phyloP scores from a whole-genome alignment of 2,329 filamentous ascomycete species.

The Cyanodermella asteris region DNA sequence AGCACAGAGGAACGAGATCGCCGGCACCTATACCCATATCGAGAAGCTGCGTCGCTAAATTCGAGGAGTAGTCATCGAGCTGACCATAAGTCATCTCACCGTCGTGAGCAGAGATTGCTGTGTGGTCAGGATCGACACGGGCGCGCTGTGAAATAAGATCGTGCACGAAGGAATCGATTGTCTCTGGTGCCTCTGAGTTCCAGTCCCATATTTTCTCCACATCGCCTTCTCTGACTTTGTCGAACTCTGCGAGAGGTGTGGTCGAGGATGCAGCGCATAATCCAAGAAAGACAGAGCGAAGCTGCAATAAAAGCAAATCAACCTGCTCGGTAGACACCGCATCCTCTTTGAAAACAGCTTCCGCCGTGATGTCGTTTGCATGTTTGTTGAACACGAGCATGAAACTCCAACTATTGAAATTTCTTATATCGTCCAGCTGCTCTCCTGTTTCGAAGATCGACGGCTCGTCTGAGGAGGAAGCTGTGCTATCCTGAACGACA shows the following conservation, averaged over 20 bases:
- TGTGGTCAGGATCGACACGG: slow-evolving; percentile 7
- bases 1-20: slow-evolving; percentile 14
- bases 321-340: too few species aligned
- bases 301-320: too few species aligned
- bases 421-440: too few species aligned
- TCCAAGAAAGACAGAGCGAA: too few species aligned
- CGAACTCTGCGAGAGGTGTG: slow-evolving; percentile 1
- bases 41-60: slow-evolving; percentile 9
- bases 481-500: too few species aligned
- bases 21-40: slow-evolving; percentile 11
- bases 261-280: too few species aligned
- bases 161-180: slow-evolving; percentile 1
- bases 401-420: too few species aligned
- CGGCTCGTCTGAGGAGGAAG: too few species aligned
- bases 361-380: too few species aligned
- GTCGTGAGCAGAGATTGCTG: slow-evolving; percentile 14
- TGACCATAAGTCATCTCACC: slow-evolving; percentile 13
- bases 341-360: too few species aligned
- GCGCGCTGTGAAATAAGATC: not conserved
- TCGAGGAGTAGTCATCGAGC: slow-evolving; percentile 10
- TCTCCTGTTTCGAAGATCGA: too few species aligned
- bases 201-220: slow-evolving; percentile 6
- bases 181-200: slow-evolving; percentile 5
- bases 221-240: slow-evolving; percentile 4
- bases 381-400: too few species aligned